Evolutionary conservation across 805 yeast species (phyloP), one percentile per base, ranked within the genome.

Genomic region (Wickerhamiella dianesei): DNA sequence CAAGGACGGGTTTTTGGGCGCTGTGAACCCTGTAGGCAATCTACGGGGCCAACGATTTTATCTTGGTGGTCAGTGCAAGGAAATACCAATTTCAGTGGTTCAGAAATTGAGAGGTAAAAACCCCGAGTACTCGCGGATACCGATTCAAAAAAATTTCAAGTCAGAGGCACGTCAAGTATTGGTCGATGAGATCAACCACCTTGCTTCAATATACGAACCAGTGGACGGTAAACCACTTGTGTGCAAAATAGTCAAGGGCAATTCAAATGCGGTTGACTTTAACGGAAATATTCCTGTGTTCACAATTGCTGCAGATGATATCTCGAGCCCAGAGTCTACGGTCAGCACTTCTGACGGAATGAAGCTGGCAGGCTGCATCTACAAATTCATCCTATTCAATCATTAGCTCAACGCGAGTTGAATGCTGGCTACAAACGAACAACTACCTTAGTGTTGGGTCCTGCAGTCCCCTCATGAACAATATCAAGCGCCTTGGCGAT

Each of bases 401-500:
- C 32, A 25, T 25, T 25, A 12, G n/a, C 20, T 8, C 9, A 37
- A 37, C 8, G 21, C 19, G 4, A 18, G 19, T 4, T 17, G 17
- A 13, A 41, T 8, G 29, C 20, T 14, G 14, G 8, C n/a, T 39
- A 44, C 3, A 39, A 13, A 3, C 47, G 42, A 21, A 57, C 48
- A 37, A 56, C 59, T 20, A 53, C 40, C 44, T 55, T 54, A 9
- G 17, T 4, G 14, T 14, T 13, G 37, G 41, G 41, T 18, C 53
- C 57, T 4, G 51, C 46, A n/a, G 50, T 53, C 14, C 58, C 56
- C 40, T 51, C 45, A 29, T 45, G 51, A 21, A 44, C 40, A 16
- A 39, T 21, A 20, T 44, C 49, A 21, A 51, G 18, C 4, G 52
- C 58, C 21, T 42, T 43, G 20, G 56, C 54, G 19, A 55, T 44